Base-by-base conservation (phyloP, 1,139 yeast species). In the Kodamaea derodonti region DNA sequence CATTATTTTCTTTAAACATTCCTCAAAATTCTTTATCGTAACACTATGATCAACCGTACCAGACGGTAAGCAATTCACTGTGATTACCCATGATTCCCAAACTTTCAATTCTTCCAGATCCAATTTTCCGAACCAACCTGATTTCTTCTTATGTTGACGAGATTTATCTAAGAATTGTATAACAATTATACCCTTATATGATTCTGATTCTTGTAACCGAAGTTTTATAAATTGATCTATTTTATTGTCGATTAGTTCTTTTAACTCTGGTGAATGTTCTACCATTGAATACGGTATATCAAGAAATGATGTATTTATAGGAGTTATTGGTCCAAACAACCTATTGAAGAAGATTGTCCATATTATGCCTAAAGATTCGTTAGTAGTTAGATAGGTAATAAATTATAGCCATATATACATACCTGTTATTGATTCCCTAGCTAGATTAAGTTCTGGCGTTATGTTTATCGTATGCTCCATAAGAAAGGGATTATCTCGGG, bases 311-410 rank as follows among this genome's bases (percentile, higher is more conserved):
- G 54, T 58, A 2, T 72, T 69, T 15, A 64, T 54, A 2, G 94
- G 90, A 1, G 62, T 57, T 16, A 83, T 65, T 2, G 82, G 74
- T 0, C 92, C 90, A 53, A 84, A 80, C 22, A 83, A 62, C 30
- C 95, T 60, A 39, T 80, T 78, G 53, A 84, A 84, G 54, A 84
- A 75, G 18, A 84, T 75, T 2, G 85, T 65, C 67, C 84, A 79
- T 39, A 83, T 54, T 24, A 82, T 56, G 3, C 87, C 92, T 65
- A 37, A n/a, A 14, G n/a, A n/a, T n/a, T n/a, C n/a, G n/a, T 11
- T 11, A 58, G 55, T 50, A 53, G 56, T 23, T 14, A 11, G 6
- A 22, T n/a, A 11, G 27, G 6, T n/a, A 14, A 11, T 24, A 24
- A 14, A 11, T 14, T 7, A 24, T 24, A 7, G 14, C 11, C 8